phyloP scores from a whole-genome alignment of 208 protist genomes.

The Angomonas desouzai region DNA sequence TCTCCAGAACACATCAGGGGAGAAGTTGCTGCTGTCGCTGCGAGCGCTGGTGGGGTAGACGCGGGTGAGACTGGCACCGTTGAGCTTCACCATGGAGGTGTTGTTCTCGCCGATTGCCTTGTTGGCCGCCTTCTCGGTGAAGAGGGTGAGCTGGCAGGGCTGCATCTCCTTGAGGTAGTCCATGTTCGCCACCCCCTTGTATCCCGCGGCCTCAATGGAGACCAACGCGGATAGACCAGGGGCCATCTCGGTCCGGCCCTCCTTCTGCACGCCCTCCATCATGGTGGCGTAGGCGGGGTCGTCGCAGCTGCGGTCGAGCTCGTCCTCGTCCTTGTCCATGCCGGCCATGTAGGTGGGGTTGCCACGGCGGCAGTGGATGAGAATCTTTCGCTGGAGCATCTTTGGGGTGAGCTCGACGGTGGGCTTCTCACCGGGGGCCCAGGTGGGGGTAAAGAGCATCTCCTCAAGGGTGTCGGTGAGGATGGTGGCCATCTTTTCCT shows the following conservation, averaged over 20 bases:
- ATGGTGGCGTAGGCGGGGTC: slow-evolving; percentile 25
- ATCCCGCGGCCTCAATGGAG: slow-evolving; percentile 60
- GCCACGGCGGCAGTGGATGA: slow-evolving; percentile 57
- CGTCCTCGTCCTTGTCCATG: slow-evolving; percentile 38
- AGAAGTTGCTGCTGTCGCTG: slow-evolving; percentile 91
- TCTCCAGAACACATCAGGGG: slow-evolving; percentile 76
- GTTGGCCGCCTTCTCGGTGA: slow-evolving; percentile 60
- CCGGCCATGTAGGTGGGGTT: slow-evolving; percentile 23
- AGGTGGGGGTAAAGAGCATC: slow-evolving; percentile 42
- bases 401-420: slow-evolving; percentile 48
- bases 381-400: slow-evolving; percentile 45
- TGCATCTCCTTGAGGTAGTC: slow-evolving; percentile 44
- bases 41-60: slow-evolving; percentile 91
- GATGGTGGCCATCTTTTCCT: slow-evolving; percentile 70
- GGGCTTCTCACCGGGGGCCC: slow-evolving; percentile 31
- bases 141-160: slow-evolving; percentile 62
- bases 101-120: slow-evolving; percentile 28
- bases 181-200: slow-evolving; percentile 53
- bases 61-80: slow-evolving; percentile 71
- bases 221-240: slow-evolving; percentile 45
- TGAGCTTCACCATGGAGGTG: slow-evolving; percentile 44
- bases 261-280: slow-evolving; percentile 21
- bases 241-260: slow-evolving; percentile 18
- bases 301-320: slow-evolving; percentile 15
- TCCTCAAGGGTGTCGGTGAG: slow-evolving; percentile 48